A percentile compares a stretch with the other conserved stretches of the same genome.
Evolutionary conservation across 2,329 filamentous ascomycete species (phyloP).

Genomic region (Fusarium setosum): DNA sequence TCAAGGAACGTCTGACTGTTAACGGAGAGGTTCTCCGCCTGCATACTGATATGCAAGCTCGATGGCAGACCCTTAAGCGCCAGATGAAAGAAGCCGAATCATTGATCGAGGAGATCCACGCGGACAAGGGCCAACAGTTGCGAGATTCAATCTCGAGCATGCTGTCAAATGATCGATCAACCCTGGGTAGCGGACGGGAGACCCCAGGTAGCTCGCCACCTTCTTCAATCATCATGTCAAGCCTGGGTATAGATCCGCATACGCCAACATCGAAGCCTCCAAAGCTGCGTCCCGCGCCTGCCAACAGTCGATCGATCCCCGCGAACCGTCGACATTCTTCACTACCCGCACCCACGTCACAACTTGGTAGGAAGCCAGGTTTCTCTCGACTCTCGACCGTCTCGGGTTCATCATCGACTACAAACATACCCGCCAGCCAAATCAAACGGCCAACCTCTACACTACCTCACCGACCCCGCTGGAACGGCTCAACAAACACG

Average conservation of each 20-base stretch:
- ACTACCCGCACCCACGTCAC: slow-evolving; percentile 57
- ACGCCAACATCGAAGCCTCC: slow-evolving; percentile 56
- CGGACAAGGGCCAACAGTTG: slow-evolving; percentile 77
- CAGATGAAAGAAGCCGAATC: slow-evolving; percentile 83
- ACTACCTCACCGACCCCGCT: slow-evolving; percentile 72
- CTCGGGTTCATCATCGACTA: slow-evolving; percentile 61
- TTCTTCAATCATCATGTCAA: slow-evolving; percentile 71
- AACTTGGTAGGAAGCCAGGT: slow-evolving; percentile 55
- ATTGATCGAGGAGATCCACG: slow-evolving; percentile 77
- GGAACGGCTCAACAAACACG: slow-evolving; percentile 77
- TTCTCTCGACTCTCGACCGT: slow-evolving; percentile 60
- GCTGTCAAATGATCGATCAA: slow-evolving; percentile 83
- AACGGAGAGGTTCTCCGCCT: slow-evolving; percentile 94
- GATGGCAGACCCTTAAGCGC: slow-evolving; percentile 80
- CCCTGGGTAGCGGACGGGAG: slow-evolving; percentile 74
- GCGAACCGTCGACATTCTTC: slow-evolving; percentile 59
- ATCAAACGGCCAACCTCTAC: slow-evolving; percentile 59
- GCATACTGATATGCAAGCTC: slow-evolving; percentile 85
- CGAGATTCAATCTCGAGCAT: slow-evolving; percentile 95
- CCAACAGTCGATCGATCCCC: slow-evolving; percentile 59
- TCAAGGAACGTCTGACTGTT: slow-evolving; percentile 93
- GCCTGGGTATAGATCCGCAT: slow-evolving; percentile 60
- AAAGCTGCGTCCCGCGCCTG: slow-evolving; percentile 61
- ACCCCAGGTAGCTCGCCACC: slow-evolving; percentile 76
- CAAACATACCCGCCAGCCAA: slow-evolving; percentile 51